Conservation (phyloP, 208 protist species). For the Trypanosoma cruzi region DNA sequence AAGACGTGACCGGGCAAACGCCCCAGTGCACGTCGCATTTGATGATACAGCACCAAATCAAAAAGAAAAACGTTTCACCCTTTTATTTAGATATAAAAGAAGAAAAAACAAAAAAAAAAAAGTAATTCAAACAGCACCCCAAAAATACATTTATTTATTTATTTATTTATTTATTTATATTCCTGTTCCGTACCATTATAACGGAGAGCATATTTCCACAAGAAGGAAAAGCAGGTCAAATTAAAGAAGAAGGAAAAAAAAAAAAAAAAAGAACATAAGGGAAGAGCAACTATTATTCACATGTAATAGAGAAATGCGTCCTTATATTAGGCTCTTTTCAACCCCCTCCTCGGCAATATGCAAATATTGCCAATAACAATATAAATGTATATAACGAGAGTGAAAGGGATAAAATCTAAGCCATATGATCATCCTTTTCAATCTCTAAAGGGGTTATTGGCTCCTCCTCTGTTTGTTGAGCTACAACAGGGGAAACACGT, state of each 20-base stretch:
- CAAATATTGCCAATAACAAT: too few relatives aligned
- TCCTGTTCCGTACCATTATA: too few relatives aligned
- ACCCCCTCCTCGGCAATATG: too few relatives aligned
- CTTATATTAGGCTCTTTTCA: too few relatives aligned
- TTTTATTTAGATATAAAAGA: neutral
- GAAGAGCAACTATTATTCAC: too few relatives aligned
- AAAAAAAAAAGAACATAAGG: too few relatives aligned
- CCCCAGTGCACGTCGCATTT: conserved; percentile 3
- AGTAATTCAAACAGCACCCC: neutral
- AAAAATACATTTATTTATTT: too few relatives aligned
- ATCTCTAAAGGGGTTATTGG: neutral
- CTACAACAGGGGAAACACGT: neutral
- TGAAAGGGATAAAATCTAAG: conserved; percentile 1
- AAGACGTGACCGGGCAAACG: neutral
- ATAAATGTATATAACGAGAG: conserved; percentile 7
- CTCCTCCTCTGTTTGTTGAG: neutral
- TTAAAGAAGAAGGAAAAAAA: too few relatives aligned
- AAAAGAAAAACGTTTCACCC: neutral
- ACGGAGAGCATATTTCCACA: too few relatives aligned
- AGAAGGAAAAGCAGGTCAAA: too few relatives aligned
- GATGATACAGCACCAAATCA: neutral
- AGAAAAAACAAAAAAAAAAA: conserved; percentile 12
- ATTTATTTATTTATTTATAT: too few relatives aligned
- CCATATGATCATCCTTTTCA: conserved; percentile 9
- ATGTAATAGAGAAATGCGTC: too few relatives aligned